Base-by-base conservation (phyloP, 1,284 basidiomycete genomes). In the Ceratobasidium sp. region DNA sequence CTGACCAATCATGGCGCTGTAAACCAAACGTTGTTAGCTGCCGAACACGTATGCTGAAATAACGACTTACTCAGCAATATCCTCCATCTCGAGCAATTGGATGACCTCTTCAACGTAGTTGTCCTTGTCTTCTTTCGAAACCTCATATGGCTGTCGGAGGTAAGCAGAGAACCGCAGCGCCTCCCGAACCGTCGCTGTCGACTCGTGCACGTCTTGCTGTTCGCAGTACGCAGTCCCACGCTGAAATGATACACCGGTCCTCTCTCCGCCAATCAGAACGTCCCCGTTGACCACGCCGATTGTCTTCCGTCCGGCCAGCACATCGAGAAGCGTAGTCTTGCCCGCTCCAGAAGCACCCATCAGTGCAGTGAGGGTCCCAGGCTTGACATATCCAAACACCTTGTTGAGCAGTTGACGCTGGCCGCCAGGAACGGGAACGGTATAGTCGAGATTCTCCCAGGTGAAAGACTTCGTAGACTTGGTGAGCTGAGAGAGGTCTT, bases 301-400 rank as follows among this genome's bases (percentile, higher is more conserved):
- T 41, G 79, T 85, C 78, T 86, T 84, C 41, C 86, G 80, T n/a
- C 81, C 80, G 4, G 86, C 85, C 18, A 87, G 79, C 0, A 86
- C 85, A 77, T 87, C 85, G 44, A 86, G 80, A 3, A 85, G 80
- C 18, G 84, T 84, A 0, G 85, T 85, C 79, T 83, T 82, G 62
- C 86, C 86, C 14, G 86, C 86, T 78, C 87, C 87, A 9, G 82
- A 84, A 8, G 84, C 83, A 62, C 87, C 86, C 85, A 87, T 87
- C 16, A 88, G 81, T 0, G 86, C 86, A 7, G 86, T 87, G 30
- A 87, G 80, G 11, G 82, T 82, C 47, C 86, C 86, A 8, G 85
- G 85, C 76, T 84, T 84, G 78, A 86, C 85, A 77, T 85, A 88
- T 21, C 87, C 87, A 73, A 80, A 84, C 18, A 88, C 83, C 50